phyloP scores from a whole-genome alignment of 106 monocot genomes.

The Agapanthus africanus region DNA sequence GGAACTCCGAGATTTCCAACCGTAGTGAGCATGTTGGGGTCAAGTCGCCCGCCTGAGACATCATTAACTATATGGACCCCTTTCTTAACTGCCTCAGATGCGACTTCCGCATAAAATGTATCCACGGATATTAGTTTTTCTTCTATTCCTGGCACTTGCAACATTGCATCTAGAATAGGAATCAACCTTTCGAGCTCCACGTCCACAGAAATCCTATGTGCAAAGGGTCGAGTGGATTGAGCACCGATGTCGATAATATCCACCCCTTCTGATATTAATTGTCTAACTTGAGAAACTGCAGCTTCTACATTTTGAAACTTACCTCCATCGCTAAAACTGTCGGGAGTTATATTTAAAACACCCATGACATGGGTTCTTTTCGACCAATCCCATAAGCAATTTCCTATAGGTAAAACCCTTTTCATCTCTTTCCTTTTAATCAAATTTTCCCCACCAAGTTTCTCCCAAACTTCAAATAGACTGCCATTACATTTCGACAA shows the following conservation, averaged over 20 bases:
- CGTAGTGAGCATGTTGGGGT: conserved; percentile 49
- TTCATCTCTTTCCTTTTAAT: conserved; percentile 50
- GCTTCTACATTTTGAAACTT: conserved; percentile 45
- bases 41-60: conserved; percentile 78
- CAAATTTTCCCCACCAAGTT: conserved; percentile 62
- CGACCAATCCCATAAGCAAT: conserved; percentile 58
- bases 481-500: conserved; percentile 41
- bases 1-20: conserved; percentile 60
- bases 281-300: conserved; percentile 56
- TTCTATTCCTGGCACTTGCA: conserved; percentile 59
- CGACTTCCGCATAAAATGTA: conserved; percentile 85
- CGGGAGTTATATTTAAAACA: conserved; percentile 81
- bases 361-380: conserved; percentile 85
- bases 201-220: conserved; percentile 37
- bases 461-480: conserved; percentile 65
- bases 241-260: conserved; percentile 94
- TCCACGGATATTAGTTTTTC: conserved; percentile 76
- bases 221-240: conserved; percentile 82
- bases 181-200: conserved; percentile 75
- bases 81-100: conserved; percentile 62
- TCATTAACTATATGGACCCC: conserved; percentile 90
- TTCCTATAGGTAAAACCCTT: conserved; percentile 68
- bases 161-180: conserved; percentile 66
- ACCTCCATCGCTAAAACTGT: conserved; percentile 96
- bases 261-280: conserved; percentile 69